Percentiles rank a stretch among this genome's conserved stretches.
These are phyloP conservation scores for Yamadazyma sp. DNA, from an alignment of 805 yeast genomes.

Conservation along the genomic window DNA sequence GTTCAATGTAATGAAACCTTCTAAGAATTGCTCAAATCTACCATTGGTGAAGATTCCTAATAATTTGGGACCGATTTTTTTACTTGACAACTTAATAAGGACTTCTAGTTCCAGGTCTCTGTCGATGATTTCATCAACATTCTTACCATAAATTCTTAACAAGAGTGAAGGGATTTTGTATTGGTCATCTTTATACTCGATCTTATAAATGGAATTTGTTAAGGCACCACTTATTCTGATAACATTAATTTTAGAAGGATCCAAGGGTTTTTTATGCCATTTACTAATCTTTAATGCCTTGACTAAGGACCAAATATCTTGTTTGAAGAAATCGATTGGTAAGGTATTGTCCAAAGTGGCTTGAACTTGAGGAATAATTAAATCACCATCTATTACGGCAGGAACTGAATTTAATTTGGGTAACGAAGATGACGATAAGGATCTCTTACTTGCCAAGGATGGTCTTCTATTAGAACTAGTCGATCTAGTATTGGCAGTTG, in stretches of 20 bases:
- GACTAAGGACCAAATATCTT: constrained; percentile 66
- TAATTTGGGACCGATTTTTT: constrained; percentile 83
- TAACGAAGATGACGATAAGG: constrained; percentile 34
- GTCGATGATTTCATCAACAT: constrained; percentile 82
- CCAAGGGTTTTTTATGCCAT: constrained; percentile 65
- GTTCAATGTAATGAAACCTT: constrained; percentile 74
- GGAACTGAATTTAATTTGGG: constrained; percentile 26
- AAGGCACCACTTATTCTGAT: constrained; percentile 86
- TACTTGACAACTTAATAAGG: constrained; percentile 67
- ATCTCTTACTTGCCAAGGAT: constrained; percentile 28
- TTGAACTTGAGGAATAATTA: constrained; percentile 47
- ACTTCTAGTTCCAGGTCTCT: constrained; percentile 75
- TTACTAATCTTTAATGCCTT: constrained; percentile 66
- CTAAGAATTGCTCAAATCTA: constrained; percentile 87
- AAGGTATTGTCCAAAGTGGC: constrained; percentile 70
- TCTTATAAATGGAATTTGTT: constrained; percentile 83
- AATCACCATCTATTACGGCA: constrained; percentile 27
- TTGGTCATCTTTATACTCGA: constrained; percentile 49
- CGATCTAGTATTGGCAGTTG: constrained; percentile 32
- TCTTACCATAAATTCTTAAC: constrained; percentile 83
- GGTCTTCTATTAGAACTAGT: constrained; percentile 34
- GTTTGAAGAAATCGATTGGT: constrained; percentile 82
- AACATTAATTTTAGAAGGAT: constrained; percentile 44
- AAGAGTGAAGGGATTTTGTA: constrained; percentile 57
- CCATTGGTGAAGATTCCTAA: constrained; percentile 92